Evolutionary conservation across 495 filamentous ascomycete genomes (phyloP).

Genomic region (Elasticomyces elasticus): DNA sequence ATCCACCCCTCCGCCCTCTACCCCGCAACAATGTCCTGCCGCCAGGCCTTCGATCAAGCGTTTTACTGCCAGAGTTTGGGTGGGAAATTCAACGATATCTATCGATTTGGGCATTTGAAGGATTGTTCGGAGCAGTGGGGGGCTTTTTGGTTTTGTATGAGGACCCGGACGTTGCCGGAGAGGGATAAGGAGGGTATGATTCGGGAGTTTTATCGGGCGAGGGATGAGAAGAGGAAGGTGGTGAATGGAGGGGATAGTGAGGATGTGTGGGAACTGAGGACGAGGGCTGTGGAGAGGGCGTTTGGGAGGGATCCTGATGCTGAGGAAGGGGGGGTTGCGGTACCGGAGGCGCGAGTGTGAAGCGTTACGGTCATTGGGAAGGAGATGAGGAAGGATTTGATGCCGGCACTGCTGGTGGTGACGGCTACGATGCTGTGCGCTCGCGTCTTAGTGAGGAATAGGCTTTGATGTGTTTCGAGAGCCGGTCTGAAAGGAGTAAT

Average conservation of each 20-base stretch:
- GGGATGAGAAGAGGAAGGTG: slow-evolving; percentile 60
- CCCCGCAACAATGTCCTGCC: slow-evolving; percentile 76
- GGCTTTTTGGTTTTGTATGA: slow-evolving; percentile 95
- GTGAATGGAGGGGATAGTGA: slow-evolving; percentile 59
- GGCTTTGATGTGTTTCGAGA: too few relatives aligned
- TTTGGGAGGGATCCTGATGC: slow-evolving; percentile 54
- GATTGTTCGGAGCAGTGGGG: slow-evolving; percentile 72
- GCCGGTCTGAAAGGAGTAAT: too few relatives aligned
- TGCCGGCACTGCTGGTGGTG: background rate
- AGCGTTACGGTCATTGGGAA: too few relatives aligned
- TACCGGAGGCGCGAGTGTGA: slow-evolving; percentile 1
- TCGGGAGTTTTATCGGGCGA: slow-evolving; percentile 59
- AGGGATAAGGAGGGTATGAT: slow-evolving; percentile 47
- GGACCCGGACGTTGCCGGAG: slow-evolving; percentile 44
- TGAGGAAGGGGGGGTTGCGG: slow-evolving; percentile 30
- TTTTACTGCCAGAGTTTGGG: slow-evolving; percentile 93
- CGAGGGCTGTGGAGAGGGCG: slow-evolving; percentile 38
- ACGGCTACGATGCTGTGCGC: background rate
- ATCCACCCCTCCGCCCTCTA: slow-evolving; percentile 57
- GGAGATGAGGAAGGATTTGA: too few relatives aligned
- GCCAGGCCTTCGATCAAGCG: slow-evolving; percentile 79
- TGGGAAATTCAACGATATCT: slow-evolving; percentile 76
- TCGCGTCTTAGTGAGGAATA: too few relatives aligned
- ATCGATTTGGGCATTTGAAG: slow-evolving; percentile 68
- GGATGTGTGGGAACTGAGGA: slow-evolving; percentile 78